Evolutionary conservation across 2,329 filamentous ascomycete species (phyloP).

Genomic region (Sporothrix protearum): DNA sequence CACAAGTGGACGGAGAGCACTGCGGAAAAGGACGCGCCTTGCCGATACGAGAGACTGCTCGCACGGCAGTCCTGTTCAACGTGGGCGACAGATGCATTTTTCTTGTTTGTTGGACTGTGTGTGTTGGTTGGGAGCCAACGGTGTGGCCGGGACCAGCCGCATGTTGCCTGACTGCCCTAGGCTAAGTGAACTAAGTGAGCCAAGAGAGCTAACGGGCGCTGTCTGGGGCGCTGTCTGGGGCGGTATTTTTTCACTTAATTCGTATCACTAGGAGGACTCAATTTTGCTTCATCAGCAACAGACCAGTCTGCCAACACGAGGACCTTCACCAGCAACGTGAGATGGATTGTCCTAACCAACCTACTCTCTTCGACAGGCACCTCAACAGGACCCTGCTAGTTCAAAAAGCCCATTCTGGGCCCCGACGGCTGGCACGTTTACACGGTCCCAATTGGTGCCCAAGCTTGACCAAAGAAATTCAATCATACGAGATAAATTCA

Average conservation of each 20-base stretch:
- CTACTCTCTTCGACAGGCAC: neutral
- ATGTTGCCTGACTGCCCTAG: slow-evolving; percentile 7
- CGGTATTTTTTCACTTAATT: neutral
- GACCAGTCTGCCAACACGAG: neutral
- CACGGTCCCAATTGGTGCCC: neutral
- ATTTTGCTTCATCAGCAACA: neutral
- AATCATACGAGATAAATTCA: neutral
- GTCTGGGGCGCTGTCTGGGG: neutral
- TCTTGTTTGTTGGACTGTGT: neutral
- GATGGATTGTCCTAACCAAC: neutral
- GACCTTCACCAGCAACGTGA: neutral
- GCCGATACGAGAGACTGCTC: slow-evolving; percentile 11
- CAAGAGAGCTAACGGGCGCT: neutral
- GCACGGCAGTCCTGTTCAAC: neutral
- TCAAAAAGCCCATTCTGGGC: neutral
- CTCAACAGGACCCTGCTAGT: neutral
- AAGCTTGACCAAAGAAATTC: neutral
- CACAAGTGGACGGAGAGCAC: neutral
- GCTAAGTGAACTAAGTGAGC: neutral
- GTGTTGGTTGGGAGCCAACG: slow-evolving; percentile 7
- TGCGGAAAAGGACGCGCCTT: neutral
- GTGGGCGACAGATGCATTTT: neutral
- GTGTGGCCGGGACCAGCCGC: slow-evolving; percentile 17
- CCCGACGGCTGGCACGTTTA: neutral
- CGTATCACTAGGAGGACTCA: neutral